Evolutionary conservation across 306 rosid species (phyloP).

Genomic region (Citrullus amarus): DNA sequence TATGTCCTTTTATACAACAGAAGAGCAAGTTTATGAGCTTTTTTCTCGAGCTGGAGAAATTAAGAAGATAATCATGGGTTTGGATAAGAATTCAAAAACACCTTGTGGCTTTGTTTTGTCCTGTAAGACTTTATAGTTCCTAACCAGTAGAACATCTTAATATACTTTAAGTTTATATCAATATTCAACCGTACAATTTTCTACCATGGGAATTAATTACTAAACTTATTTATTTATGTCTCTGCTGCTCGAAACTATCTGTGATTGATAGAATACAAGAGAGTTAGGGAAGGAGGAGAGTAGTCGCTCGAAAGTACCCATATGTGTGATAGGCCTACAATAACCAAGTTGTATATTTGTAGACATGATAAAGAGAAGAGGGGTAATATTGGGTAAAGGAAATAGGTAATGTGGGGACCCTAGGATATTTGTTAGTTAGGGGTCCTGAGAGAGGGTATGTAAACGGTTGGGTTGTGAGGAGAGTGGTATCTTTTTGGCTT

Average conservation of each 20-base stretch:
- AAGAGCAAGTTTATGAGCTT: constrained; percentile 89
- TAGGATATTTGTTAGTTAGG: no score
- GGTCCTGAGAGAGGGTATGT: no score
- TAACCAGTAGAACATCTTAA: background rate
- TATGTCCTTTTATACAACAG: constrained; percentile 94
- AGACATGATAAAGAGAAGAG: no score
- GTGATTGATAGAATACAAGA: background rate
- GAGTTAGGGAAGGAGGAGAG: background rate
- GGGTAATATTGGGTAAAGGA: no score
- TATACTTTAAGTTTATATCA: background rate
- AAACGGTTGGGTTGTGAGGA: no score
- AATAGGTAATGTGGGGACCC: no score
- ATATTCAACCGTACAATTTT: background rate
- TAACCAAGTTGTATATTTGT: no score
- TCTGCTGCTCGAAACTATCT: background rate
- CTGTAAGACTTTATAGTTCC: constrained; percentile 34
- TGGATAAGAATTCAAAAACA: constrained; percentile 91
- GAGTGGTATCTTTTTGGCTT: no score
- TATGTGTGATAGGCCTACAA: background rate
- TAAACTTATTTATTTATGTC: background rate
- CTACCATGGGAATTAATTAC: background rate
- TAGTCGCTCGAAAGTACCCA: background rate
- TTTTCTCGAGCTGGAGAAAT: constrained; percentile 91
- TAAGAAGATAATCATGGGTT: constrained; percentile 91
- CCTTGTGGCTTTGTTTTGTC: constrained; percentile 90